Conservation (phyloP, 164 flowering plant genomes). For the Vitis rupestris region DNA sequence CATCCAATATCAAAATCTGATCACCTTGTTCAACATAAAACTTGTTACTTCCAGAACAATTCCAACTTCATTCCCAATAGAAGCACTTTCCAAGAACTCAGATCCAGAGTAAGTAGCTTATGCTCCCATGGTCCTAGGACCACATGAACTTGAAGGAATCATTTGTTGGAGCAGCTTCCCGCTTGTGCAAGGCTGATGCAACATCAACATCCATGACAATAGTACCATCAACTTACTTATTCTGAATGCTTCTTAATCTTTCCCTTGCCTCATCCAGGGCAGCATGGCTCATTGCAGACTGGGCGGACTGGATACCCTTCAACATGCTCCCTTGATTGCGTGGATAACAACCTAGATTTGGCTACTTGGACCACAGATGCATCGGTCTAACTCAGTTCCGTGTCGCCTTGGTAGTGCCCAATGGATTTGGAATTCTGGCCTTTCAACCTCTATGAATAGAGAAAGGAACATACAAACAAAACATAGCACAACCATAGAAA, state of each 20-base stretch:
- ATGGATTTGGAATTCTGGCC: too few relatives aligned
- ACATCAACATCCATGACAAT: conserved; percentile 97
- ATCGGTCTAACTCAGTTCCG: too few relatives aligned
- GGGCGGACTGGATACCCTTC: too few relatives aligned
- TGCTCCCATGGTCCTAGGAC: conserved; percentile 81
- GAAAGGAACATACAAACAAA: too few relatives aligned
- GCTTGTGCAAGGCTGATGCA: conserved; percentile 69
- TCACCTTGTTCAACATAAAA: conserved; percentile 99
- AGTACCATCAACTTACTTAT: conserved; percentile 77
- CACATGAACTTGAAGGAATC: conserved; percentile 80
- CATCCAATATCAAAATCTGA: conserved; percentile 76
- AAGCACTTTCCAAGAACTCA: conserved; percentile 56
- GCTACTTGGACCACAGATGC: too few relatives aligned
- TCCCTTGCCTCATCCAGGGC: conserved; percentile 92
- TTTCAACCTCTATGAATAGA: too few relatives aligned
- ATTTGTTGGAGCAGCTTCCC: conserved; percentile 66
- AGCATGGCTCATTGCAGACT: conserved; percentile 6
- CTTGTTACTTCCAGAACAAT: conserved; percentile 71
- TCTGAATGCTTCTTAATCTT: conserved; percentile 84
- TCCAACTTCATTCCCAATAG: conserved; percentile 66
- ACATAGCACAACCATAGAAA: too few relatives aligned
- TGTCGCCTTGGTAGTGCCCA: too few relatives aligned
- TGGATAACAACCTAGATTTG: too few relatives aligned
- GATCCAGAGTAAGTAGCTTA: conserved; percentile 82
- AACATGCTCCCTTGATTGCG: too few relatives aligned